Evolutionary conservation across 306 rosid genomes (phyloP).

Genomic region (Carpinus fangiana): DNA sequence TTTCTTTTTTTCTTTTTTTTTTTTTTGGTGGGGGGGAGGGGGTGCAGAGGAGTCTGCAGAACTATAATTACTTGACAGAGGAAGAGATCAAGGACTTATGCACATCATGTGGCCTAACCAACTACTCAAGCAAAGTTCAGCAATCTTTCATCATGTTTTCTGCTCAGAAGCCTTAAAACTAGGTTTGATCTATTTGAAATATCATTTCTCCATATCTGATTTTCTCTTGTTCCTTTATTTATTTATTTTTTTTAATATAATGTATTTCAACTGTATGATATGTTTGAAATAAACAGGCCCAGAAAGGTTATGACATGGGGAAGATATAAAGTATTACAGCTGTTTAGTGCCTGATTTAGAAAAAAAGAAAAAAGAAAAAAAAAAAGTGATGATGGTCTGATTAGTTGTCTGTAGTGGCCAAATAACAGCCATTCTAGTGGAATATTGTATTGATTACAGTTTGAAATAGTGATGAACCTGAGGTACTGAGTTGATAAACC

Average conservation of each 20-base stretch:
- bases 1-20: neutral
- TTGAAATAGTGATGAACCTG: conserved; percentile 11
- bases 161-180: conserved; percentile 62
- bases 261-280: conserved; percentile 25
- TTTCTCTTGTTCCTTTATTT: conserved; percentile 9
- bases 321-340: conserved; percentile 29
- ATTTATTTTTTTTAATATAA: conserved; percentile 13
- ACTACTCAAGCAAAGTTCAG: conserved; percentile 69
- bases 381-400: conserved; percentile 13
- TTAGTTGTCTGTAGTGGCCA: conserved; percentile 6
- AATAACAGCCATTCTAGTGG: conserved; percentile 13
- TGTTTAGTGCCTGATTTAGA: conserved; percentile 16
- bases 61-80: conserved; percentile 47
- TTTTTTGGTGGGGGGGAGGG: neutral
- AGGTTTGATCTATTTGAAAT: conserved; percentile 32
- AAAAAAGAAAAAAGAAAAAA: neutral
- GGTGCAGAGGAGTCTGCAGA: conserved; percentile 48
- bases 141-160: conserved; percentile 77
- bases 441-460: conserved; percentile 18
- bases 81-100: conserved; percentile 74
- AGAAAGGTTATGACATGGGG: conserved; percentile 31
- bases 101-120: conserved; percentile 77
- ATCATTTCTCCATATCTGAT: conserved; percentile 23
- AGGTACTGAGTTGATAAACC: conserved; percentile 9
- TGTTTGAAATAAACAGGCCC: conserved; percentile 25